Evolutionary conservation across 192 early-diverging fungal species (phyloP), one percentile per base, ranked within the genome.

Genomic region (Podila clonocystis): DNA sequence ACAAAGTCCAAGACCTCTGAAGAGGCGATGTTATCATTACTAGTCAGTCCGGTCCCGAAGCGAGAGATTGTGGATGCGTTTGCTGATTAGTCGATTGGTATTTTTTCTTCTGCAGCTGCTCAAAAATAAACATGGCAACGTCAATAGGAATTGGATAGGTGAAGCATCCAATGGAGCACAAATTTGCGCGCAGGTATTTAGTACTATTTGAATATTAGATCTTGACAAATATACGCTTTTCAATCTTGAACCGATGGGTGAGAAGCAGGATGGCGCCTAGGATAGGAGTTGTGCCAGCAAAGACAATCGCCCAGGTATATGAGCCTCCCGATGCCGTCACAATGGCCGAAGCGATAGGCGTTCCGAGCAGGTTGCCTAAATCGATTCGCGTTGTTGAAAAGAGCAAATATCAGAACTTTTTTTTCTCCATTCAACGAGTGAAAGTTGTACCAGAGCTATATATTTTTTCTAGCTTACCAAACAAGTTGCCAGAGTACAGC

Each of bases 401-500:
- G 63, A 13, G 19, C 22, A 0, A 29, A 41, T 2, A 7, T 41
- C 12, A 12, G 38, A 13, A 11, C 9, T 2, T 41, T 41, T 50
- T 45, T 45, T 22, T 26, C 13, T n/a, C 1, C 31, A 67, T 31
- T 38, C 9, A 12, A 5, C 3, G 22, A 4, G 30, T 19, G 31
- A 19, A 30, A 67, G 12, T 36, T 31, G 26, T 45, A 24, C 6
- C 5, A 20, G 20, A 28, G 9, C 5, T 33, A 6, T 33, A 33
- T 0, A 33, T 33, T 33, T 33, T 33, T 33, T 33, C 33, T 33
- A 33, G 7, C 59, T 55, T 67, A 78, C 75, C 75, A 67, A 86
- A 86, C 26, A 84, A 65, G 63, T 83, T 83, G 17, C 77, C 74
- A 38, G 82, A 83, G 38, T 74, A 86, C 7, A 86, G 50, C 62